Base-by-base conservation (phyloP, 2,329 filamentous ascomycete species). In the Colletotrichum truncatum region DNA sequence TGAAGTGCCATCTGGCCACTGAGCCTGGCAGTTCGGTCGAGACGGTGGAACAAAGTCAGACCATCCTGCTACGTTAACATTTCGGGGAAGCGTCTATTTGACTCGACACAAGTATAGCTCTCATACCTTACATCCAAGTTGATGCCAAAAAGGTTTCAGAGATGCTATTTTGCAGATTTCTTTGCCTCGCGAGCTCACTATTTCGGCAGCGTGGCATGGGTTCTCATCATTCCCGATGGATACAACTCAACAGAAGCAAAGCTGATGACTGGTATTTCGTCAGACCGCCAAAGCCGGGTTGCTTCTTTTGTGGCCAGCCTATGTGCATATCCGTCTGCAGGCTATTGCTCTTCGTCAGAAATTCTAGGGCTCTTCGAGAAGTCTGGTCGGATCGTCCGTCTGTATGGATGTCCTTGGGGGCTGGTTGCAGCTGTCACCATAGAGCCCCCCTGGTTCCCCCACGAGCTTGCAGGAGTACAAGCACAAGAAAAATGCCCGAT, bases 51-150 rank as follows among this genome's bases (percentile, higher is more conserved):
- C 81, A 84, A 84, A 84, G 82, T 80, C 77, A 76, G 67, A 67
- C 70, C 69, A n/a, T 70, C 67, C 68, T 70, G 43, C 49, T 28
- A 62, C 49, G 36, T 41, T 62, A 51, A 38, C 21, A 62, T 55
- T 34, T 62, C 49, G 55, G 62, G 49, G 41, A 49, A 51, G 55
- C 51, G 14, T 38, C 34, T 62, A 74, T 77, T 81, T 80, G 83
- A 86, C 84, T 86, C 84, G 84, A 83, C 82, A 84, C 82, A 85
- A 80, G 81, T 85, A n/a, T n/a, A 82, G 81, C 79, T 71, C 74
- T 71, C 67, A 66, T 71, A 64, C 68, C 67, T 70, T 67, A 67
- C 23, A 61, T 56, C n/a, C n/a, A 60, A 7, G 36, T 16, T 60
- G 16, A 39, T n/a, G 28, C 8, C 18, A 21, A 64, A 23, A 51